Evolutionary conservation across 179 eudicot genomes (phyloP).

Genomic region (Patellifolia procumbens): DNA sequence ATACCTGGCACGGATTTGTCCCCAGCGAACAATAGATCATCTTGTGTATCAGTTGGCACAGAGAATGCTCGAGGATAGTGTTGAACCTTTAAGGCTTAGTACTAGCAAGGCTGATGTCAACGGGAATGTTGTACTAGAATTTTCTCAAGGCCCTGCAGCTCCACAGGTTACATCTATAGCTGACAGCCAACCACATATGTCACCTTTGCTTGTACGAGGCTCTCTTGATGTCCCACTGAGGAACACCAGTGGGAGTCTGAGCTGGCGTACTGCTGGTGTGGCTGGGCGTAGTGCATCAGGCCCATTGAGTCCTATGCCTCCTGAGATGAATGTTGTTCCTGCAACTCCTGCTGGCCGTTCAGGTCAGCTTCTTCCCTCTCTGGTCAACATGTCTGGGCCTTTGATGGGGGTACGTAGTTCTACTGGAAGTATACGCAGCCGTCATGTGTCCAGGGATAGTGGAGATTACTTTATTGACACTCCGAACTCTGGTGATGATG

Average conservation of each 20-base stretch:
- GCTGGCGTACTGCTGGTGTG: slow-evolving; percentile 90
- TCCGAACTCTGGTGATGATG: slow-evolving; percentile 96
- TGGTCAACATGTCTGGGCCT: slow-evolving; percentile 98
- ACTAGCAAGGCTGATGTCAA: slow-evolving; percentile 63
- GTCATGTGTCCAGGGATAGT: slow-evolving; percentile 94
- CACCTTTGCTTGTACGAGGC: slow-evolving; percentile 95
- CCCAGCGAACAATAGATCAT: slow-evolving; percentile 95
- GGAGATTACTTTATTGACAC: slow-evolving; percentile 97
- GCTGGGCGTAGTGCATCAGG: slow-evolving; percentile 97
- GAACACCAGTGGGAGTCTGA: slow-evolving; percentile 85
- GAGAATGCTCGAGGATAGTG: slow-evolving; percentile 90
- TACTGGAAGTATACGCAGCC: slow-evolving; percentile 91
- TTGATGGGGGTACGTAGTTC: slow-evolving; percentile 97
- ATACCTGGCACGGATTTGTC: slow-evolving; percentile 94
- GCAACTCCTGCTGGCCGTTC: slow-evolving; percentile 79
- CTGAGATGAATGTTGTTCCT: slow-evolving; percentile 84
- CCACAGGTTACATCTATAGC: slow-evolving; percentile 64
- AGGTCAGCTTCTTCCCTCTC: slow-evolving; percentile 89
- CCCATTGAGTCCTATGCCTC: slow-evolving; percentile 89
- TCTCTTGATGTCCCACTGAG: slow-evolving; percentile 92
- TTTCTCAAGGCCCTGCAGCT: slow-evolving; percentile 86
- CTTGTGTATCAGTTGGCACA: slow-evolving; percentile 91
- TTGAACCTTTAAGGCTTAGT: slow-evolving; percentile 70
- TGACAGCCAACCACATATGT: slow-evolving; percentile 97
- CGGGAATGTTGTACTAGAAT: slow-evolving; percentile 69